Evolutionary conservation across 2,329 filamentous ascomycete genomes (phyloP).

Genomic region (Ramularia collo-cygni): DNA sequence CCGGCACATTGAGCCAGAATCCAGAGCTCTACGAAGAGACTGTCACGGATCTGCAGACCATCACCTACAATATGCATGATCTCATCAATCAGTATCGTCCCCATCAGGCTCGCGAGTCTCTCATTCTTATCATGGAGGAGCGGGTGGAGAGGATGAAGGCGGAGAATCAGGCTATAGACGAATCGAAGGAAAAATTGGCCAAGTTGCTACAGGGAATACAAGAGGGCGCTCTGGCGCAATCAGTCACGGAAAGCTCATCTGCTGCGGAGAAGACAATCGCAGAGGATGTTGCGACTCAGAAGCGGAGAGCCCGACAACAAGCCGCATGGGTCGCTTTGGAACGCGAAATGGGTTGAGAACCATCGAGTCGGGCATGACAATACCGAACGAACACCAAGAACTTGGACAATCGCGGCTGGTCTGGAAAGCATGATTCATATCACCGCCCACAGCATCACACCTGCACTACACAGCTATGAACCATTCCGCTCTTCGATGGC

Average conservation of each 20-base stretch:
- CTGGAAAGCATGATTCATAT: no score
- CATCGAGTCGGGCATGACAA: no score
- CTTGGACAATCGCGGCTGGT: no score
- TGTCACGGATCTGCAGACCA: conserved; percentile 67
- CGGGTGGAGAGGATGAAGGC: conserved; percentile 64
- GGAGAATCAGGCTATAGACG: conserved; percentile 64
- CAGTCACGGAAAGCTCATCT: conserved; percentile 5
- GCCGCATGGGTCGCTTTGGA: conserved; percentile 33
- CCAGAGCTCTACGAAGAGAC: conserved; percentile 62
- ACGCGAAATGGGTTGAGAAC: conserved; percentile 25
- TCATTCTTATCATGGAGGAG: conserved; percentile 82
- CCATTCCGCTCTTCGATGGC: conserved; percentile 17
- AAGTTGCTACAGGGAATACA: conserved; percentile 62
- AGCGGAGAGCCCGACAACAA: conserved; percentile 25
- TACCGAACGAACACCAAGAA: no score
- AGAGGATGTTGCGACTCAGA: conserved; percentile 16
- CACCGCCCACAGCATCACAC: no score
- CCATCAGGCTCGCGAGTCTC: conserved; percentile 81
- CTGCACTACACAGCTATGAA: neutral
- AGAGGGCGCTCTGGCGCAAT: conserved; percentile 19
- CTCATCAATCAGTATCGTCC: conserved; percentile 90
- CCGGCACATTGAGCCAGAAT: conserved; percentile 62
- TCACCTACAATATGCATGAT: conserved; percentile 89
- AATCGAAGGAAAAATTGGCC: conserved; percentile 65
- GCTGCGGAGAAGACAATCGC: neutral